Conservation (phyloP, 1,139 yeast species). For the Yamadazyma diddensiae region DNA sequence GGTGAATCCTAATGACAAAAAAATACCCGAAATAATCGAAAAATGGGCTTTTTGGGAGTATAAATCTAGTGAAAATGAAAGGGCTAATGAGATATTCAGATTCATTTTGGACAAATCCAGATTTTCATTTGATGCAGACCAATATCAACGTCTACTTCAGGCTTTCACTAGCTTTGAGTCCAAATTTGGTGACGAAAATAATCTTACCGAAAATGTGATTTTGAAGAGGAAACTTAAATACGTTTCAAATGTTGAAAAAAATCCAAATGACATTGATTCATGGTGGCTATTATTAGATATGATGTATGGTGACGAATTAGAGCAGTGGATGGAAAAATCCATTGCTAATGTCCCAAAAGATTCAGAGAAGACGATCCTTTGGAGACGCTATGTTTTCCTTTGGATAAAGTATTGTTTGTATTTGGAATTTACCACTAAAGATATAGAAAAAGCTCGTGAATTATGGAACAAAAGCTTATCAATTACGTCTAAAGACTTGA, state of each 20-base stretch:
- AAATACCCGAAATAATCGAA: slow-evolving; percentile 27
- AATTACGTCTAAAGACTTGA: slow-evolving; percentile 59
- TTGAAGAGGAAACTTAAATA: slow-evolving; percentile 56
- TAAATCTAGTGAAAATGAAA: slow-evolving; percentile 55
- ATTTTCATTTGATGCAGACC: slow-evolving; percentile 37
- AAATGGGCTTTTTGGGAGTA: slow-evolving; percentile 78
- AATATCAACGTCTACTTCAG: slow-evolving; percentile 40
- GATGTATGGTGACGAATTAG: slow-evolving; percentile 24
- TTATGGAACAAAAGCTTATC: slow-evolving; percentile 51
- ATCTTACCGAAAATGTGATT: slow-evolving; percentile 51
- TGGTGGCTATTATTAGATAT: slow-evolving; percentile 78
- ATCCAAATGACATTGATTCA: slow-evolving; percentile 63
- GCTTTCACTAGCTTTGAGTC: slow-evolving; percentile 62
- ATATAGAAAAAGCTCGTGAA: slow-evolving; percentile 45
- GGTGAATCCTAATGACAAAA: slow-evolving; percentile 18
- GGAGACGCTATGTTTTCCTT: slow-evolving; percentile 69
- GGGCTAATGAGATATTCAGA: slow-evolving; percentile 63
- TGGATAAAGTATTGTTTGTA: slow-evolving; percentile 69
- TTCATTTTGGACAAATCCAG: slow-evolving; percentile 38
- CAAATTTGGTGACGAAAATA: slow-evolving; percentile 54
- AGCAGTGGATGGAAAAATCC: slow-evolving; percentile 45
- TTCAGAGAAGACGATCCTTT: slow-evolving; percentile 38
- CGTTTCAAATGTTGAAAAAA: slow-evolving; percentile 42
- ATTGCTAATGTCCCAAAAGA: slow-evolving; percentile 28
- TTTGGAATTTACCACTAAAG: slow-evolving; percentile 51